phyloP scores from a whole-genome alignment of 257 asterid genomes.

The Echites panduratus region DNA sequence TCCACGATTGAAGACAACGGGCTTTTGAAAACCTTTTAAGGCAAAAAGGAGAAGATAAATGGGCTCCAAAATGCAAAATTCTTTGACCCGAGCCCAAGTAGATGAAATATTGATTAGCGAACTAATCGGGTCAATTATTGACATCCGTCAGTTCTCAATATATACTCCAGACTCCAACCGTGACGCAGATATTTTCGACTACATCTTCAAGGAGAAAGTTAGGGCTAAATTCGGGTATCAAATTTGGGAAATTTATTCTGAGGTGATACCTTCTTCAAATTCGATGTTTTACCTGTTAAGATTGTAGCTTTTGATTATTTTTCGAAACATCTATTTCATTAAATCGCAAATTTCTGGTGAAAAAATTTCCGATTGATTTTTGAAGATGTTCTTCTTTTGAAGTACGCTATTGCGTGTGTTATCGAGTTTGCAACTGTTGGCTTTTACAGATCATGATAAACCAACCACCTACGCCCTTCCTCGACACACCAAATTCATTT shows the following conservation, averaged over 20 bases:
- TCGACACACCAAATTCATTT: background rate
- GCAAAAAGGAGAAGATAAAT: background rate
- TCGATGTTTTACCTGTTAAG: background rate
- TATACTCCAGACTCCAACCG: background rate
- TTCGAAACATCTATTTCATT: background rate
- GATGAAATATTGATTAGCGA: background rate
- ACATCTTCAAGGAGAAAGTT: background rate
- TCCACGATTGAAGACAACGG: background rate
- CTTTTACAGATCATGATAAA: background rate
- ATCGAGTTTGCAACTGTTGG: background rate
- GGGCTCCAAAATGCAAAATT: background rate
- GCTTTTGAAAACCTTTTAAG: background rate
- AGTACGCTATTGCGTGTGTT: background rate
- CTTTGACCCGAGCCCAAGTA: background rate
- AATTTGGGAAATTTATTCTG: background rate
- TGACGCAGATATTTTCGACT: background rate
- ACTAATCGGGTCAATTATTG: conserved; percentile 1
- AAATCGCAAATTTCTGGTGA: background rate
- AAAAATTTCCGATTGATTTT: background rate
- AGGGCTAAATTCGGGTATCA: conserved; percentile 13
- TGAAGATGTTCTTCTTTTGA: no score
- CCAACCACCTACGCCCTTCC: background rate
- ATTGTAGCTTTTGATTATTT: background rate
- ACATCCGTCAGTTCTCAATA: background rate
- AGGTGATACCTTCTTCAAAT: conserved; percentile 5